Base-by-base conservation (phyloP, 2,329 filamentous ascomycete species). In the Aspergillus sp. region DNA sequence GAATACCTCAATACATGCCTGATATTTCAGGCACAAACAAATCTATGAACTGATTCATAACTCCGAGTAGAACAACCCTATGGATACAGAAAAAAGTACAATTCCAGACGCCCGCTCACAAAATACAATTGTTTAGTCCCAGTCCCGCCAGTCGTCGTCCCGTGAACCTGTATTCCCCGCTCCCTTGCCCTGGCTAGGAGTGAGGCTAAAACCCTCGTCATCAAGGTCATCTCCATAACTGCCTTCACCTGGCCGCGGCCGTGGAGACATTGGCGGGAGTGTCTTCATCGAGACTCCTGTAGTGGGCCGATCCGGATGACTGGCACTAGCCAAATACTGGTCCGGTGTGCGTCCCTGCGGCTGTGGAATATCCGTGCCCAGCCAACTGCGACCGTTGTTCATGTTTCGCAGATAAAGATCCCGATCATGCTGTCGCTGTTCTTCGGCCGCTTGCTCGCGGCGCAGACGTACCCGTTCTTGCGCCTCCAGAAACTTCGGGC, bases 401-500 rank as follows among this genome's bases (percentile, higher is more conserved):
- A 69, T 60, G 47, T 73, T 72, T 15, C 72, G 71, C 56, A 67
- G 64, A 55, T 74, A 75, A 44, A 75, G 52, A 42, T 74, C 72
- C 1, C 66, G 70, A 27, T 74, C 65, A 50, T 71, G 69, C 47
- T 73, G 66, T 52, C 72, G 66, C 51, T 74, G 66, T 4, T 69
- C 61, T 9, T 57, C 61, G 24, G 64, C 58, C 34, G 71, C 70
- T 30, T 68, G 68, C 41, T 74, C 74, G 15, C 69, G 65, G 30
- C 60, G 63, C 17, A 63, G 53, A 13, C 73, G 69, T 27, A 73
- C 56, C 4, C 65, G 62, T 8, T 76, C 72, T 51, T 72, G 70
- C 9, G 88, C 89, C 37, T 87, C 86, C 3, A 90, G 62, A 89
- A 95, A 99, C 64, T 85, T 86, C 1, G 85, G 82, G 68, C 87